Evolutionary conservation across 176 grass and related monocot species (phyloP).

Genomic region (Juncus inflexus): DNA sequence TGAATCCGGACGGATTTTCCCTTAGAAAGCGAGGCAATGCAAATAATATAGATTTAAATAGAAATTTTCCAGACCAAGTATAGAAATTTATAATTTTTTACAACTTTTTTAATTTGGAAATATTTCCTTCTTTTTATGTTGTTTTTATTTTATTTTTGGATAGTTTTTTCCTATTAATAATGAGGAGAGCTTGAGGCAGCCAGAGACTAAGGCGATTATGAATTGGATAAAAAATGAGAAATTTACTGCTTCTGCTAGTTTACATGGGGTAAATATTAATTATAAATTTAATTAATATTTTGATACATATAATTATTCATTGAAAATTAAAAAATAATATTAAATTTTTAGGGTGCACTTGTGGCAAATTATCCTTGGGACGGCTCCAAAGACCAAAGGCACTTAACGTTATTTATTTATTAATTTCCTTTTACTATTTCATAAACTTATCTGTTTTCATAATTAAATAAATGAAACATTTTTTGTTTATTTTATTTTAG

Average conservation of each 20-base stretch:
- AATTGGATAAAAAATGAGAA: constrained; percentile 66
- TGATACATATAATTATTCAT: background rate
- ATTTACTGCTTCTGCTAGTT: constrained; percentile 87
- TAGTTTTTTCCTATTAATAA: constrained; percentile 85
- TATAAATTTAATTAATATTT: too few species aligned
- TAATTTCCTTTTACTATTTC: constrained; percentile 20
- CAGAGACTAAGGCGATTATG: constrained; percentile 96
- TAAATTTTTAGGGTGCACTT: constrained; percentile 71
- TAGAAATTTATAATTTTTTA: constrained; percentile 11
- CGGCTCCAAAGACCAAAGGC: constrained; percentile 78
- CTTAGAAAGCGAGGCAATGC: constrained; percentile 89
- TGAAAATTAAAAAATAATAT: constrained; percentile 1
- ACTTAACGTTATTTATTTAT: background rate
- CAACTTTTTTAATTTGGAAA: constrained; percentile 12
- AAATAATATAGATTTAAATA: constrained; percentile 87
- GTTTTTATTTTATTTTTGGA: constrained; percentile 16
- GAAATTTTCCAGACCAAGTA: constrained; percentile 97
- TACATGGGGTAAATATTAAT: constrained; percentile 78
- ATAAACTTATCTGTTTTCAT: constrained; percentile 14
- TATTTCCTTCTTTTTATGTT: constrained; percentile 13
- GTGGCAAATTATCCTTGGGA: constrained; percentile 99
- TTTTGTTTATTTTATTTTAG: constrained; percentile 41
- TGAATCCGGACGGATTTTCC: constrained; percentile 98
- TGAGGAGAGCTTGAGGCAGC: constrained; percentile 53
- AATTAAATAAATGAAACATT: constrained; percentile 29